A percentile compares a stretch with the other conserved stretches of the same genome.
phyloP scores from a whole-genome alignment of 2,329 filamentous ascomycete genomes.

The Exophiala phaeomuriformis region DNA sequence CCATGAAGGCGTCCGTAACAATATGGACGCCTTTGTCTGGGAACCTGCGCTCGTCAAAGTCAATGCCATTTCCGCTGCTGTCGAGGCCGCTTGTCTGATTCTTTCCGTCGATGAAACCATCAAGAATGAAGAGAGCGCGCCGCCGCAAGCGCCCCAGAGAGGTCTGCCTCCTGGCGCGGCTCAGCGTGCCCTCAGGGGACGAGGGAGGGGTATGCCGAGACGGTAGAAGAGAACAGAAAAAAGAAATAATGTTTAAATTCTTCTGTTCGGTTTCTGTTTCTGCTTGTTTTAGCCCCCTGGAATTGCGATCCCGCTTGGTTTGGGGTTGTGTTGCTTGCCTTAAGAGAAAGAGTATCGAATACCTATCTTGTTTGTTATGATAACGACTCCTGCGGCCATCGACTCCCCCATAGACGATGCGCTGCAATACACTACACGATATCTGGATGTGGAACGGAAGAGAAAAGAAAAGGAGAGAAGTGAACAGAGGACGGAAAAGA shows the following conservation, averaged over 20 bases:
- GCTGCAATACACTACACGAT: too few relatives aligned
- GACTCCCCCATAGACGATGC: too few relatives aligned
- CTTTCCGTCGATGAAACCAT: conserved; percentile 97
- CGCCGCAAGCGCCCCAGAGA: conserved; percentile 71
- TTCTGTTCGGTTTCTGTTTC: too few relatives aligned
- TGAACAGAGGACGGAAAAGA: too few relatives aligned
- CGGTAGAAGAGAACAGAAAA: conserved; percentile 44
- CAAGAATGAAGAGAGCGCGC: conserved; percentile 86
- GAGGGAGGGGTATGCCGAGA: conserved; percentile 84
- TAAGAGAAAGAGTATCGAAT: too few relatives aligned
- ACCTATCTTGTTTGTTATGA: too few relatives aligned
- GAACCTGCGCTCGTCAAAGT: conserved; percentile 93
- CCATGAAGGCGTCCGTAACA: conserved; percentile 85
- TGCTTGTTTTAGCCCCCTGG: too few relatives aligned
- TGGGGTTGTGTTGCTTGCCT: too few relatives aligned
- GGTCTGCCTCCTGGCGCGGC: conserved; percentile 73
- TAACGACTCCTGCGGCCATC: too few relatives aligned
- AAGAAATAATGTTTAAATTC: background rate
- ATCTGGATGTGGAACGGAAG: too few relatives aligned
- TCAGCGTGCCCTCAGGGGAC: conserved; percentile 75
- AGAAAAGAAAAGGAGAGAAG: too few relatives aligned
- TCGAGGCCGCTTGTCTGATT: conserved; percentile 91
- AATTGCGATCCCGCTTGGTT: too few relatives aligned
- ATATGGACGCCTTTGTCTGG: conserved; percentile 95
- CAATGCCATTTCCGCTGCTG: conserved; percentile 93